phyloP scores from a whole-genome alignment of 2,329 filamentous ascomycete genomes.

The Colletotrichum sansevieriae region DNA sequence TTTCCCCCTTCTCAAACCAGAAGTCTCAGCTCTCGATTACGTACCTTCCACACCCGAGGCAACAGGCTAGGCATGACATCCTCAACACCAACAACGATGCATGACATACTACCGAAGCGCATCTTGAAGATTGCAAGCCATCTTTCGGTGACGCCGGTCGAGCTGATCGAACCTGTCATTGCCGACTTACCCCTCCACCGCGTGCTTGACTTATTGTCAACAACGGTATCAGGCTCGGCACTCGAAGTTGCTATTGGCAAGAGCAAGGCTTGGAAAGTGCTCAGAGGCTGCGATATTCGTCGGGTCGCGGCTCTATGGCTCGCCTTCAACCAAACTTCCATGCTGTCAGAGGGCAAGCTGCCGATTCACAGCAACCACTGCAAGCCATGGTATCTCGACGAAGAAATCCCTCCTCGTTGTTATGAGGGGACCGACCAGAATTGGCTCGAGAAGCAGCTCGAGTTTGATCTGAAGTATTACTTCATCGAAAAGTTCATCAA shows the following conservation, averaged over 20 bases:
- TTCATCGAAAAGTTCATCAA: too few relatives aligned
- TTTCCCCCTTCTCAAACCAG: too few relatives aligned
- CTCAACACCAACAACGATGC: not conserved
- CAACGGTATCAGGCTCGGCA: not conserved
- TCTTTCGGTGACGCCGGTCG: not conserved
- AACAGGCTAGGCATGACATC: too few relatives aligned
- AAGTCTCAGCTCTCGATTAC: too few relatives aligned
- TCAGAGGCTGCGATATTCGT: not conserved
- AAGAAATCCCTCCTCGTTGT: too few relatives aligned
- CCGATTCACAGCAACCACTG: too few relatives aligned
- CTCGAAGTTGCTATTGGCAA: not conserved
- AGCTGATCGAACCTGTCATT: conserved; percentile 10
- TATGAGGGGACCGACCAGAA: too few relatives aligned
- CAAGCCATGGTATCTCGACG: too few relatives aligned
- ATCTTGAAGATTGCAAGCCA: not conserved
- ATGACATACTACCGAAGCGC: not conserved
- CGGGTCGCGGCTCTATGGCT: not conserved
- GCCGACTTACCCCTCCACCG: conserved; percentile 16
- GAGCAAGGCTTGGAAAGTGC: not conserved
- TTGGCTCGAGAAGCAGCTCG: too few relatives aligned
- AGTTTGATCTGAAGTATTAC: too few relatives aligned
- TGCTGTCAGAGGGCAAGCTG: not conserved
- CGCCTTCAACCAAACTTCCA: not conserved
- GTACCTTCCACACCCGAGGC: too few relatives aligned
- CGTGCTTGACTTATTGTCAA: conserved; percentile 5